A percentile compares a stretch with the other conserved stretches of the same genome.
These are phyloP conservation scores for Cystobasidiaceae sp. DNA, from an alignment of 1,284 basidiomycete species.

Conservation along the genomic window DNA sequence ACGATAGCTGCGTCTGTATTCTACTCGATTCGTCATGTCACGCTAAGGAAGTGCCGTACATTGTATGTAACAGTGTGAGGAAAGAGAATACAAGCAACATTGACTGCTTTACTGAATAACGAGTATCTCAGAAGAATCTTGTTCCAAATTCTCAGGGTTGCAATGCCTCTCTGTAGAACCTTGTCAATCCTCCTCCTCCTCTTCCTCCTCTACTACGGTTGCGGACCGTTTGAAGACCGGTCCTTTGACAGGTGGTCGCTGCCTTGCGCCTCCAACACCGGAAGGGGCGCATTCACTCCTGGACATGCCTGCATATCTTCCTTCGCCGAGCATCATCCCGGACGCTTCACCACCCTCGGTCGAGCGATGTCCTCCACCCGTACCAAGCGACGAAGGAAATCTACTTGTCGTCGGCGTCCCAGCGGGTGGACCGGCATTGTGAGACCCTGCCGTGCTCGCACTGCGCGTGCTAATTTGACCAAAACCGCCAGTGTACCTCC, in stretches of 20 bases:
- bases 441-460: not conserved
- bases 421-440: not conserved
- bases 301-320: constrained; percentile 30
- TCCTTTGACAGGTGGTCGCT: constrained; percentile 1
- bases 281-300: constrained; percentile 6
- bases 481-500: constrained; percentile 47
- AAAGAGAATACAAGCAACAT: not conserved
- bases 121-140: not conserved
- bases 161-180: not conserved
- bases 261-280: not conserved
- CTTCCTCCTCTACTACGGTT: constrained; percentile 33
- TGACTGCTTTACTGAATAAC: not conserved
- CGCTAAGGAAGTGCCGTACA: not conserved
- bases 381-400: not conserved
- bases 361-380: not conserved
- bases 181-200: constrained; percentile 35
- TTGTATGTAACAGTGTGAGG: not conserved
- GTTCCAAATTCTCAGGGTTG: not conserved
- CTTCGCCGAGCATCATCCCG: constrained; percentile 31
- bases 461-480: constrained; percentile 43
- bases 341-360: not conserved
- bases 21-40: constrained; percentile 4
- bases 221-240: constrained; percentile 10
- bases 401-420: not conserved
- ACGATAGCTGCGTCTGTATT: too few species aligned